Percentiles rank a stretch among this genome's conserved stretches.
Conservation (phyloP, 352 stramenopile genomes). For the Plasmopara halstedii region DNA sequence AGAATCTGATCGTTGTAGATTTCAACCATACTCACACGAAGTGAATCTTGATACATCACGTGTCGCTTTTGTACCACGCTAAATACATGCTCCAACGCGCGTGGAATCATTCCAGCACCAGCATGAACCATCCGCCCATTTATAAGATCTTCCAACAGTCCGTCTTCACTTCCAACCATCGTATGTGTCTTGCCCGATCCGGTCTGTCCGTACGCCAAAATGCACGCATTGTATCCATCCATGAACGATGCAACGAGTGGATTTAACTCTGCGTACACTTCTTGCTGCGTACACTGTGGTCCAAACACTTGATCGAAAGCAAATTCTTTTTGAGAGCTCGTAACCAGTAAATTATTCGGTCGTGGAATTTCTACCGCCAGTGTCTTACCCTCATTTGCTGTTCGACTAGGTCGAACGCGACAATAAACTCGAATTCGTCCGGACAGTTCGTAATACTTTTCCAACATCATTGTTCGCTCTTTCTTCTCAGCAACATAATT, state of each 20-base stretch:
- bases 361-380: slow-evolving; percentile 69
- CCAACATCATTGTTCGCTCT: slow-evolving; percentile 70
- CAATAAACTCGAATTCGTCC: slow-evolving; percentile 93
- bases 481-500: slow-evolving; percentile 65
- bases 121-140: too few species aligned
- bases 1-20: slow-evolving; percentile 95
- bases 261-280: background rate
- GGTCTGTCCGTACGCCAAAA: background rate
- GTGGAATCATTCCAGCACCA: background rate
- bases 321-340: slow-evolving; percentile 89
- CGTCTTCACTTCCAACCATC: background rate
- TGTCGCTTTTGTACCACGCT: background rate
- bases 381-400: slow-evolving; percentile 1
- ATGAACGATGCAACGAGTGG: background rate
- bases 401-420: slow-evolving; percentile 56
- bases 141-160: background rate
- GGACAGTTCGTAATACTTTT: slow-evolving; percentile 89
- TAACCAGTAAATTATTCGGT: slow-evolving; percentile 84
- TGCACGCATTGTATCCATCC: background rate
- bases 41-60: background rate
- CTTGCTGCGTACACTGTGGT: background rate
- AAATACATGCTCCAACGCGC: background rate
- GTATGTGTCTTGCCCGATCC: background rate
- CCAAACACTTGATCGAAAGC: slow-evolving; percentile 94
- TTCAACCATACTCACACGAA: background rate